A percentile compares a stretch with the other conserved stretches of the same genome.
phyloP scores from a whole-genome alignment of 441 rosid species.

The Erodium trifolium region DNA sequence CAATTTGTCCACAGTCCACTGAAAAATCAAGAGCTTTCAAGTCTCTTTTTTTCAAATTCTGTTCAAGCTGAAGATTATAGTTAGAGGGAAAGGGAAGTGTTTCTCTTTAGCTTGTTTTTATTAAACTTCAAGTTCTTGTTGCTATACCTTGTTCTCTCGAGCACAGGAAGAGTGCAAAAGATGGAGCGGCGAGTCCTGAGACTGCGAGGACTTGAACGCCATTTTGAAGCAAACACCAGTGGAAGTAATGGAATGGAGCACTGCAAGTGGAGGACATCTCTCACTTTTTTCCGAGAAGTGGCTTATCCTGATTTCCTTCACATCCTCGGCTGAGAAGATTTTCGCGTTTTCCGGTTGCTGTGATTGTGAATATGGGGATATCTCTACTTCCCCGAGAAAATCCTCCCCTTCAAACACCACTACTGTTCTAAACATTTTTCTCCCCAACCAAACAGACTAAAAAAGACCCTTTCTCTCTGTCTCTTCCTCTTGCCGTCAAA shows the following conservation, averaged over 20 bases:
- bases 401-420: slow-evolving; percentile 64
- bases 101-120: slow-evolving; percentile 34
- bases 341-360: slow-evolving; percentile 23
- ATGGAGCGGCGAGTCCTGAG: slow-evolving; percentile 55
- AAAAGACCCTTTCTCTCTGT: slow-evolving; percentile 2
- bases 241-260: slow-evolving; percentile 80
- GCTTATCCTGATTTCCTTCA: slow-evolving; percentile 79
- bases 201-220: slow-evolving; percentile 51
- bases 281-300: slow-evolving; percentile 61
- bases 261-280: slow-evolving; percentile 86
- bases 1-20: slow-evolving; percentile 34
- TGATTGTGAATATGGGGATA: slow-evolving; percentile 37
- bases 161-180: slow-evolving; percentile 79
- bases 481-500: slow-evolving; percentile 6
- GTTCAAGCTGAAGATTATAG: neutral
- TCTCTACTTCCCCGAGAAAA: slow-evolving; percentile 74
- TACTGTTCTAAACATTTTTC: slow-evolving; percentile 56
- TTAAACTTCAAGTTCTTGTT: slow-evolving; percentile 28
- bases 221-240: slow-evolving; percentile 86
- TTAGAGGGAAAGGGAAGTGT: neutral
- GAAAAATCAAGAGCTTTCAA: slow-evolving; percentile 12
- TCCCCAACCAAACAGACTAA: slow-evolving; percentile 11
- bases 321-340: slow-evolving; percentile 11
- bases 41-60: neutral
- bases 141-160: slow-evolving; percentile 68